A percentile compares a stretch with the other conserved stretches of the same genome.
Conservation (phyloP, 495 filamentous ascomycete species). For the Daldinia bambusicola region DNA sequence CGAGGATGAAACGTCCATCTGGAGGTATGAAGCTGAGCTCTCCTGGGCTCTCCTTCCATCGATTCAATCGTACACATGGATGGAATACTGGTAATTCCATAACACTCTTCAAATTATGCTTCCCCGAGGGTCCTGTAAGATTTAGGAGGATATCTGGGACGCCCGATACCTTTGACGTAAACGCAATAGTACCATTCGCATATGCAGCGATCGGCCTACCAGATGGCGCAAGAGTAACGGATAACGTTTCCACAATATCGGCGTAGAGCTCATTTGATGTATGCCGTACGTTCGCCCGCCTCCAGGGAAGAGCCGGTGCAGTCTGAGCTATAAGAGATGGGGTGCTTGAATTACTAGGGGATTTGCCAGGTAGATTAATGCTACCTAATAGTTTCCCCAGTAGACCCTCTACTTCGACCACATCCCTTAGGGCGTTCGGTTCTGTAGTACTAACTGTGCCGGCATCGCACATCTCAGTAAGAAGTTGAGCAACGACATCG, state of each 20-base stretch:
- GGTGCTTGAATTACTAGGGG: slow-evolving; percentile 37
- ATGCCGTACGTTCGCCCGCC: slow-evolving; percentile 90
- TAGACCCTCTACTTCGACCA: slow-evolving; percentile 88
- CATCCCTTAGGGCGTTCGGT: slow-evolving; percentile 89
- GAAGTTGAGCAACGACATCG: slow-evolving; percentile 91
- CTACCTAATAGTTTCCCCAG: slow-evolving; percentile 91
- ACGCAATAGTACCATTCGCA: slow-evolving; percentile 91
- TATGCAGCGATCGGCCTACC: slow-evolving; percentile 86
- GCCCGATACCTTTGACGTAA: slow-evolving; percentile 93
- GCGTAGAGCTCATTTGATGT: slow-evolving; percentile 98
- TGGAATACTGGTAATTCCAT: slow-evolving; percentile 96
- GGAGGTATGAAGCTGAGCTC: slow-evolving; percentile 95
- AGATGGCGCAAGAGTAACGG: slow-evolving; percentile 87
- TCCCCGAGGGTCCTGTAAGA: slow-evolving; percentile 79
- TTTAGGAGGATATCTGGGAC: slow-evolving; percentile 88
- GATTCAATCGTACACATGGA: slow-evolving; percentile 86
- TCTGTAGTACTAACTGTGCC: slow-evolving; percentile 92
- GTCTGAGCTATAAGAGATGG: slow-evolving; percentile 53
- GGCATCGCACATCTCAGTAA: slow-evolving; percentile 96
- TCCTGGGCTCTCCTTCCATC: slow-evolving; percentile 88
- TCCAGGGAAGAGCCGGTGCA: slow-evolving; percentile 75
- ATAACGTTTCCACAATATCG: slow-evolving; percentile 90
- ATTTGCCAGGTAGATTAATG: slow-evolving; percentile 74
- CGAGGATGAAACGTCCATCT: slow-evolving; percentile 93
- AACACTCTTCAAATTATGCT: slow-evolving; percentile 73